Conservation (phyloP, 1,139 yeast genomes). For the Zygosaccharomyces sapae region DNA sequence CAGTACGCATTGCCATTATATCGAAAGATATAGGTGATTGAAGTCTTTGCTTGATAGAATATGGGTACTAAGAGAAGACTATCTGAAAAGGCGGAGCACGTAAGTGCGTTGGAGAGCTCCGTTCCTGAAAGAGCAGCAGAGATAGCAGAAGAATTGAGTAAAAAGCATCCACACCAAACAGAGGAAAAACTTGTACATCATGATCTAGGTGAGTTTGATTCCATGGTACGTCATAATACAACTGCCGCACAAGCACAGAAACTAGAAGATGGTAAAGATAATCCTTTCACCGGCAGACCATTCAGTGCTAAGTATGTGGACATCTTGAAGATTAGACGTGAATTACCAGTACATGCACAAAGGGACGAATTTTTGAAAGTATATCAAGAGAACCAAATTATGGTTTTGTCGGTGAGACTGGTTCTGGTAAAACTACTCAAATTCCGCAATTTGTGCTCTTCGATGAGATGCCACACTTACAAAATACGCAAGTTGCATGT, state of each 20-base stretch:
- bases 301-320: slow-evolving; percentile 67
- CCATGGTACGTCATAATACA: slow-evolving; percentile 59
- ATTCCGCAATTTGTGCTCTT: slow-evolving; percentile 92
- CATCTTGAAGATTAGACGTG: slow-evolving; percentile 73
- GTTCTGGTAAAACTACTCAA: slow-evolving; percentile 97
- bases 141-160: slow-evolving; percentile 47
- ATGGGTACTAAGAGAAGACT: slow-evolving; percentile 36
- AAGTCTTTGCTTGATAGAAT: slow-evolving; percentile 2
- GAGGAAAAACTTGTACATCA: slow-evolving; percentile 38
- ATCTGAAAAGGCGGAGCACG: slow-evolving; percentile 26
- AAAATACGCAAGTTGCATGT: slow-evolving; percentile 83
- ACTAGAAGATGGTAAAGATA: slow-evolving; percentile 59
- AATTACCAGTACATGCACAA: slow-evolving; percentile 91
- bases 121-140: slow-evolving; percentile 55
- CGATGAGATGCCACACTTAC: slow-evolving; percentile 83
- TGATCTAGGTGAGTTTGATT: slow-evolving; percentile 53
- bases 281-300: slow-evolving; percentile 72
- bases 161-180: slow-evolving; percentile 33
- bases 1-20: background rate
- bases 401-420: slow-evolving; percentile 99
- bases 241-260: slow-evolving; percentile 65
- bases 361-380: slow-evolving; percentile 79
- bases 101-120: slow-evolving; percentile 41
- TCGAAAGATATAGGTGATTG: background rate
- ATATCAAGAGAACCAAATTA: slow-evolving; percentile 83